phyloP scores from a whole-genome alignment of 805 yeast species.

The Vanderwaltozyma polyspora region DNA sequence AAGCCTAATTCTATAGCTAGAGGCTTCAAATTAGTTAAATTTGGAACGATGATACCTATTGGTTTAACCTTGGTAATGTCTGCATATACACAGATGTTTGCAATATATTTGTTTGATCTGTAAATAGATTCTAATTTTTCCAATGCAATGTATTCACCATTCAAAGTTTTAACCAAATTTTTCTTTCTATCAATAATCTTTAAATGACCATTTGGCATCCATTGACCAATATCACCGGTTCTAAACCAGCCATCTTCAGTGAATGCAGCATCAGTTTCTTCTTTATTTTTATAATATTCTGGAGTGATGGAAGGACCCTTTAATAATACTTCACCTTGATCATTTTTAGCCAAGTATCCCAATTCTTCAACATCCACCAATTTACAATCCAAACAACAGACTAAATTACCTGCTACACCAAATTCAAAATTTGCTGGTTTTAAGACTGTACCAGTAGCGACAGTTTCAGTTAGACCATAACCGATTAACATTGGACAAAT shows the following conservation, averaged over 20 bases:
- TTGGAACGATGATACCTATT: slow-evolving; percentile 79
- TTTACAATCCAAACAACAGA: slow-evolving; percentile 77
- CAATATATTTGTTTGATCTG: slow-evolving; percentile 68
- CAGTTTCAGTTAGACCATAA: slow-evolving; percentile 93
- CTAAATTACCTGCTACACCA: slow-evolving; percentile 73
- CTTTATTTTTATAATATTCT: slow-evolving; percentile 73
- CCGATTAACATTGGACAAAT: slow-evolving; percentile 87
- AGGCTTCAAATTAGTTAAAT: slow-evolving; percentile 50
- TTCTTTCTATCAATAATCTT: slow-evolving; percentile 87
- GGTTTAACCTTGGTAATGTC: slow-evolving; percentile 84
- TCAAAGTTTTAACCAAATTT: slow-evolving; percentile 88
- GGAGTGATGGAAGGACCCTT: slow-evolving; percentile 61
- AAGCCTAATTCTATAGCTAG: slow-evolving; percentile 49
- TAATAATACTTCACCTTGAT: slow-evolving; percentile 87
- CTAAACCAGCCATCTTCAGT: slow-evolving; percentile 86
- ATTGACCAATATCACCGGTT: slow-evolving; percentile 95
- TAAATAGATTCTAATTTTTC: slow-evolving; percentile 89
- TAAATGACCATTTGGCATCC: slow-evolving; percentile 73
- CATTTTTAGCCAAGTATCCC: slow-evolving; percentile 78
- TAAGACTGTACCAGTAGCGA: slow-evolving; percentile 71
- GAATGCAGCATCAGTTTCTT: slow-evolving; percentile 69
- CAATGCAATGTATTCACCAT: slow-evolving; percentile 96
- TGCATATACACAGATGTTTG: slow-evolving; percentile 87
- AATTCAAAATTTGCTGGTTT: slow-evolving; percentile 55
- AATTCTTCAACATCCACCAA: slow-evolving; percentile 85